Base-by-base conservation (phyloP, 352 stramenopile genomes). In the Phytophthora syringae region DNA sequence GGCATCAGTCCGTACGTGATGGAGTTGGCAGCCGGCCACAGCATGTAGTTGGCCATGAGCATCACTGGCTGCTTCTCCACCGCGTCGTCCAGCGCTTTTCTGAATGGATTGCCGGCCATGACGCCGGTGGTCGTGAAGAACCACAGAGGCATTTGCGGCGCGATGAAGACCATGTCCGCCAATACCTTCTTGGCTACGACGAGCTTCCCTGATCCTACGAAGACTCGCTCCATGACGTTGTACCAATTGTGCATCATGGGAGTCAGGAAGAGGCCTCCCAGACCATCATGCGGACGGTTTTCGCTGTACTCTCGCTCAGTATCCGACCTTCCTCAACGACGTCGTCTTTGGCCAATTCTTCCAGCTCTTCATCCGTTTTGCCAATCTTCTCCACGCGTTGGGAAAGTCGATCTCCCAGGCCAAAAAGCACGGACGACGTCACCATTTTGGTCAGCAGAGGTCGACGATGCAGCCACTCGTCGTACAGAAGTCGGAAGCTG, bases 221-320 rank as follows among this genome's bases (percentile, higher is more conserved):
- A 57, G 15, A 52, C 66, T 73, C 57, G 51, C 58, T 97, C 90
- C 13, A 97, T 74, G 18, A 93, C 47, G 13, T 87, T 72, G 54
- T 95, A 96, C 63, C 95, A 97, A 55, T 83, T 95, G 68, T 97
- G 88, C 71, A 92, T 93, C 59, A 77, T 78, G 4, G 89, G 89
- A 10, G 89, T 88, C 51, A 93, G 84, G 27, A 97, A 64, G 16
- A 87, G 67, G 7, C 95, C 79, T 88, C 89, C 67, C 95, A 97
- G 24, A 95, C 73, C 47, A 92, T 80, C 76, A 95, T 96, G 16
- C 90, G 72, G 9, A 79, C 42, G 9, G 86, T 87, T 40, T 88
- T 74, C 1, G 51, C 53, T 25, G 60, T 60, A 15, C 64, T 70
- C 3, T 62, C 42, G 25, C 20, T 52, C 24, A 25, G 56, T 11